Evolutionary conservation across 257 asterid genomes (phyloP).

Genomic region (Gynochthodes officinalis): DNA sequence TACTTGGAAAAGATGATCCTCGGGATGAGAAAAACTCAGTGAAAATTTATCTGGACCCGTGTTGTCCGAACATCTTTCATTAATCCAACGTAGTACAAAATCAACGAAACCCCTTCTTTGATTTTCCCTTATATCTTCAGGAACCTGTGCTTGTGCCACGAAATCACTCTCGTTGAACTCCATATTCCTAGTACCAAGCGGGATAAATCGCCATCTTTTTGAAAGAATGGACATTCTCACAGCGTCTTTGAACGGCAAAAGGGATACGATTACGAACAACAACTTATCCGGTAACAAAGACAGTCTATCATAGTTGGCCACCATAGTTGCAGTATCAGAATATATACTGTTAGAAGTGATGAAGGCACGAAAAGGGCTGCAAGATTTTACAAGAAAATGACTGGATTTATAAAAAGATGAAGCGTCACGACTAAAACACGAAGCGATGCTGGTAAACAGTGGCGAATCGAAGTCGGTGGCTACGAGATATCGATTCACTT

Average conservation of each 20-base stretch:
- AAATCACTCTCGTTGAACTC: constrained; percentile 28
- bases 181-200: constrained; percentile 16
- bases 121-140: background rate
- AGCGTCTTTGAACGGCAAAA: constrained; percentile 21
- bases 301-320: background rate
- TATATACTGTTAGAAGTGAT: background rate
- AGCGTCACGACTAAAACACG: background rate
- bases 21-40: constrained; percentile 17
- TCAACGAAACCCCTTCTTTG: constrained; percentile 17
- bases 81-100: constrained; percentile 19
- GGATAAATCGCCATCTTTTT: background rate
- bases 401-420: background rate
- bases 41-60: background rate
- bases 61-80: background rate
- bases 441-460: background rate
- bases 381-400: background rate
- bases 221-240: constrained; percentile 8
- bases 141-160: background rate
- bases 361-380: background rate
- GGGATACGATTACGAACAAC: constrained; percentile 3
- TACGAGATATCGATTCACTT: background rate
- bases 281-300: constrained; percentile 2
- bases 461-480: background rate
- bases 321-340: background rate
- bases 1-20: background rate